Percentiles rank a stretch among this genome's conserved stretches.
Evolutionary conservation across 805 yeast genomes (phyloP).

Genomic region (Wickerhamomyces alni): DNA sequence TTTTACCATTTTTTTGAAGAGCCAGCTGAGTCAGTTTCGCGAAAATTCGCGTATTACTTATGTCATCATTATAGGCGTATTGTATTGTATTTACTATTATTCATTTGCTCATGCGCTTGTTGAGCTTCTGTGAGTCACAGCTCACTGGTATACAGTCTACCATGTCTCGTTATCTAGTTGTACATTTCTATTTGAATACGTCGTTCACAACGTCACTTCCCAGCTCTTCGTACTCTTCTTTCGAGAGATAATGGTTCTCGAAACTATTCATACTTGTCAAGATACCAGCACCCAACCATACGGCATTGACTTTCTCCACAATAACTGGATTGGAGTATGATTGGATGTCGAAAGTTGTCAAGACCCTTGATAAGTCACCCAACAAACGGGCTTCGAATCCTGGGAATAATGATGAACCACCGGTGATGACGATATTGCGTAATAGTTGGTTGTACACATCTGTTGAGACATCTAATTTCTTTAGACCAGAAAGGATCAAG

Average conservation of each 20-base stretch:
- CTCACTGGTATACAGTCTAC: too few species aligned
- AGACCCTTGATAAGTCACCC: conserved; percentile 50
- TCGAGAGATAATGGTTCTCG: conserved; percentile 73
- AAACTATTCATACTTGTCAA: conserved; percentile 73
- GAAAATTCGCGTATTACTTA: neutral
- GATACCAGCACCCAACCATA: conserved; percentile 81
- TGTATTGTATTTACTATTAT: too few species aligned
- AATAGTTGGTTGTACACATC: conserved; percentile 33
- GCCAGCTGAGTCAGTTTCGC: neutral
- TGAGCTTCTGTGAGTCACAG: too few species aligned
- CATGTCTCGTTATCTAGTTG: neutral
- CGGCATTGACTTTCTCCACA: conserved; percentile 58
- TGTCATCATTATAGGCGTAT: too few species aligned
- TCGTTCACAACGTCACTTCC: conserved; percentile 47
- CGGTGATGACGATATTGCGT: conserved; percentile 72
- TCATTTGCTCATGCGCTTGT: too few species aligned
- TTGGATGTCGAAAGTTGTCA: conserved; percentile 56
- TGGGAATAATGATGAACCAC: conserved; percentile 66
- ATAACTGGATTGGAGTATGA: conserved; percentile 61
- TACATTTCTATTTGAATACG: conserved; percentile 32
- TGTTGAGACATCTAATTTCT: conserved; percentile 36
- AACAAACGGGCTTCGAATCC: conserved; percentile 63
- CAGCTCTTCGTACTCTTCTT: conserved; percentile 64
- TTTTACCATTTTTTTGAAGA: neutral
- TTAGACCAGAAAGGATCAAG: conserved; percentile 34